Conservation (phyloP, 2,329 filamentous ascomycete genomes). For the Moelleriella libera region DNA sequence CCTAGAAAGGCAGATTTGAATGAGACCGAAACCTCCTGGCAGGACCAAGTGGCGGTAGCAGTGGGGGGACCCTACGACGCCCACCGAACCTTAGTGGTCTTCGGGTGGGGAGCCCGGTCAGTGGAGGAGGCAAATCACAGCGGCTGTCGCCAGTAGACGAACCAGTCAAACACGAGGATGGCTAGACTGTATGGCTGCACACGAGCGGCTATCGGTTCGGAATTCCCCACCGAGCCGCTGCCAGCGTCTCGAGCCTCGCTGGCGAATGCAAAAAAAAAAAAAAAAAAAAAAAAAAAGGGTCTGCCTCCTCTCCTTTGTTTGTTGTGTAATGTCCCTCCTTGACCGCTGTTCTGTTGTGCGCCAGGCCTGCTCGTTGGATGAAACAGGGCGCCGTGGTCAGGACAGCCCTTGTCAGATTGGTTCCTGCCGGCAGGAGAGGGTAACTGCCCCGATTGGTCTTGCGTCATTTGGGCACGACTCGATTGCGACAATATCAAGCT, state of each 20-base stretch:
- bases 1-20: not conserved
- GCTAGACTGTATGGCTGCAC: not conserved
- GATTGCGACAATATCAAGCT: no score
- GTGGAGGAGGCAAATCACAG: not conserved
- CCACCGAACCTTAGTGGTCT: not conserved
- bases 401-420: no score
- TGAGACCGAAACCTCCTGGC: not conserved
- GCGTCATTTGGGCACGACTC: no score
- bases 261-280: no score
- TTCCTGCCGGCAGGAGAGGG: no score
- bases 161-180: not conserved
- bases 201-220: not conserved
- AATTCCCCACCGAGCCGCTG: not conserved
- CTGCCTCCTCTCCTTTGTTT: not conserved
- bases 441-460: no score
- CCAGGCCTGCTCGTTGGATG: not conserved
- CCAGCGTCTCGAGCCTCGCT: not conserved
- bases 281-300: not conserved
- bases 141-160: not conserved
- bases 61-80: not conserved
- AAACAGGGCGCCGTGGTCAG: not conserved
- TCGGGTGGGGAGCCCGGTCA: not conserved
- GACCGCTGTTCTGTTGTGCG: not conserved
- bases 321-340: not conserved
- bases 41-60: not conserved